Evolutionary conservation across 1,284 basidiomycete species (phyloP), one percentile per base, ranked within the genome.

Genomic region (Athelia sp.): DNA sequence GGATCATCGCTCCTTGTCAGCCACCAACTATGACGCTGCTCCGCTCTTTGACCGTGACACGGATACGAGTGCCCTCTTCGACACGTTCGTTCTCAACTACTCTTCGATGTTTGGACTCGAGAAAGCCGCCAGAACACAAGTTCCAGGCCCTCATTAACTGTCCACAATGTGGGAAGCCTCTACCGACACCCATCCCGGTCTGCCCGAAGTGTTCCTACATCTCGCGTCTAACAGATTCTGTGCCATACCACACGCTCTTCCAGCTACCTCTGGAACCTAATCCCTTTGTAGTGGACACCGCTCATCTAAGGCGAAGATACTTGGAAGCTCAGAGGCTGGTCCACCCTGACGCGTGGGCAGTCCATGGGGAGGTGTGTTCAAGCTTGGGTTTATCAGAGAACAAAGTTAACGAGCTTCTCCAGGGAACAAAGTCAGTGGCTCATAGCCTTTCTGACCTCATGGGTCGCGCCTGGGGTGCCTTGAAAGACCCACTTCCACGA

Each of bases 331-430:
- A 93, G 59, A 73, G 82, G n/a, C 64, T 80, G 23, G 85, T 87
- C 46, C 90, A 93, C 67, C 90, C 91, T 1, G 90, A 93, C 62
- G 72, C 79, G 17, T 91, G 89, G 87, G 74, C 81, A 19, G 78
- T 78, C 35, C 77, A 78, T 62, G 78, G 78, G 50, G 62, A 72
- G 52, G 82, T 84, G 53, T 48, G 79, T 73, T 14, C 43, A 42
- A 26, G 22, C n/a, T 48, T 18, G 34, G 49, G 31, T 40, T 38
- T 43, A 34, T 22, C n/a, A n/a, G n/a, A n/a, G 45, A 6, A 17
- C 26, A 43, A 46, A 36, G 23, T n/a, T n/a, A n/a, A n/a, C n/a
- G n/a, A n/a, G 26, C 19, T 35, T 34, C 17, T 45, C 42, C 50
- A 87, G 85, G 69, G 72, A 42, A 78, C 84, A 54, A 76, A 75